Conservation (phyloP, 2,329 filamentous ascomycete species). For the Xylariomycetidae sp. region DNA sequence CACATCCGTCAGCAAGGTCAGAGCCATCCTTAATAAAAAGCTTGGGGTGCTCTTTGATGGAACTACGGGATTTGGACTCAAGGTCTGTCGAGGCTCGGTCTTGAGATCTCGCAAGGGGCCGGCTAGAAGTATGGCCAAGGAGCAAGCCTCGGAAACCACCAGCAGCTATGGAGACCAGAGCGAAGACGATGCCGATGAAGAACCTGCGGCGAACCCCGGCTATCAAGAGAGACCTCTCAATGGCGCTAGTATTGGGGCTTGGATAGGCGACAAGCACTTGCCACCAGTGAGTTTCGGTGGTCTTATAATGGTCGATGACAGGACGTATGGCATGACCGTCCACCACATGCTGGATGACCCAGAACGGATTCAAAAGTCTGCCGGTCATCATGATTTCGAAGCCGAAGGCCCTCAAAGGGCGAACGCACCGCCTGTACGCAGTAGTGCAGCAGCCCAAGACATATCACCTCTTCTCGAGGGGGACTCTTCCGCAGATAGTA, state of each 20-base stretch:
- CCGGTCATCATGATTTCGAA: slow-evolving; percentile 5
- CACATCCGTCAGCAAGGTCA: slow-evolving; percentile 68
- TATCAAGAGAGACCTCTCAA: slow-evolving; percentile 77
- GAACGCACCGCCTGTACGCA: slow-evolving; percentile 15
- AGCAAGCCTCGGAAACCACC: slow-evolving; percentile 17
- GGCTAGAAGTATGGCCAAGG: slow-evolving; percentile 35
- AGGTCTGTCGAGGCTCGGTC: slow-evolving; percentile 67
- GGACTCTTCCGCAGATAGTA: slow-evolving; percentile 38
- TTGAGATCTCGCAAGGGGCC: slow-evolving; percentile 51
- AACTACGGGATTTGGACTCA: slow-evolving; percentile 57
- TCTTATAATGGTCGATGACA: slow-evolving; percentile 76
- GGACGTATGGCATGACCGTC: slow-evolving; percentile 89
- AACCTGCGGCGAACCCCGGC: slow-evolving; percentile 59
- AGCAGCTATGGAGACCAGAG: slow-evolving; percentile 25
- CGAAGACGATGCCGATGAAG: slow-evolving; percentile 34
- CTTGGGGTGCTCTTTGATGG: slow-evolving; percentile 62
- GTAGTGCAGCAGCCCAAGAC: slow-evolving; percentile 18
- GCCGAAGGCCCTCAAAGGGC: slow-evolving; percentile 11
- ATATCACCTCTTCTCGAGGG: slow-evolving; percentile 19
- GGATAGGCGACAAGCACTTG: slow-evolving; percentile 77
- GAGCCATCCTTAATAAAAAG: slow-evolving; percentile 65
- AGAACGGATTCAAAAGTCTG: slow-evolving; percentile 29
- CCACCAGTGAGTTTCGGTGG: slow-evolving; percentile 90
- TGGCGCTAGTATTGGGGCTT: slow-evolving; percentile 90
- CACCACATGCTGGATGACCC: slow-evolving; percentile 90